These are phyloP conservation scores for Avicennia marina DNA, from an alignment of 257 asterid genomes.

Conservation along the genomic window DNA sequence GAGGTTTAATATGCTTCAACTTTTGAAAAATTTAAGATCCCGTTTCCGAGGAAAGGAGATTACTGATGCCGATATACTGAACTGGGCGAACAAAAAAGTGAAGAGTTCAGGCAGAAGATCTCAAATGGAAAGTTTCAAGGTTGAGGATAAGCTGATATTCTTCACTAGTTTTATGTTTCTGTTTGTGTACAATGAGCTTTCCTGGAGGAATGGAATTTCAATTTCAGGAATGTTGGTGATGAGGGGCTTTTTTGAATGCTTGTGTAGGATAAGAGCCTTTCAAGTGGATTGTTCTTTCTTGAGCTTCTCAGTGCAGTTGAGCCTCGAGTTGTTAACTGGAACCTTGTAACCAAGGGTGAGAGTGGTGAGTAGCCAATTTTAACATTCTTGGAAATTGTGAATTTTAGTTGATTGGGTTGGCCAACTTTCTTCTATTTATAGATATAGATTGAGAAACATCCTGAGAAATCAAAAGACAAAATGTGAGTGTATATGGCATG, in stretches of 20 bases:
- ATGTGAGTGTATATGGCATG: neutral
- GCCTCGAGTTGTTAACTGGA: slow-evolving; percentile 98
- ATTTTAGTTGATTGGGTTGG: neutral
- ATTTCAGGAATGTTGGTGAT: slow-evolving; percentile 14
- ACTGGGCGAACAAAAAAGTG: slow-evolving; percentile 93
- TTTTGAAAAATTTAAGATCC: slow-evolving; percentile 80
- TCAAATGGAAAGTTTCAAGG: slow-evolving; percentile 91
- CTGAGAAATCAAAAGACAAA: neutral
- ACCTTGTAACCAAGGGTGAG: slow-evolving; percentile 90
- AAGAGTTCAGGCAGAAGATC: slow-evolving; percentile 67
- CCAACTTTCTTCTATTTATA: neutral
- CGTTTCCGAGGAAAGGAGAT: slow-evolving; percentile 91
- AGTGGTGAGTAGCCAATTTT: slow-evolving; percentile 53
- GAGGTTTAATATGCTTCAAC: slow-evolving; percentile 96
- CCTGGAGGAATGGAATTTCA: neutral
- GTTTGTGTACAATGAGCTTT: neutral
- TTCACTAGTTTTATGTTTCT: neutral
- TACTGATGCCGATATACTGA: slow-evolving; percentile 76
- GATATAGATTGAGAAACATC: neutral
- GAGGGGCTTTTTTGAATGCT: slow-evolving; percentile 14
- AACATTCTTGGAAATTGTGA: slow-evolving; percentile 5
- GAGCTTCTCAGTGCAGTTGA: slow-evolving; percentile 93
- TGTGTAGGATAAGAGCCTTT: slow-evolving; percentile 83
- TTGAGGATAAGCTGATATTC: slow-evolving; percentile 21
- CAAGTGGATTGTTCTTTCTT: slow-evolving; percentile 82